Base-by-base conservation (phyloP, 1,284 basidiomycete genomes). In the Rhodofomes roseus region DNA sequence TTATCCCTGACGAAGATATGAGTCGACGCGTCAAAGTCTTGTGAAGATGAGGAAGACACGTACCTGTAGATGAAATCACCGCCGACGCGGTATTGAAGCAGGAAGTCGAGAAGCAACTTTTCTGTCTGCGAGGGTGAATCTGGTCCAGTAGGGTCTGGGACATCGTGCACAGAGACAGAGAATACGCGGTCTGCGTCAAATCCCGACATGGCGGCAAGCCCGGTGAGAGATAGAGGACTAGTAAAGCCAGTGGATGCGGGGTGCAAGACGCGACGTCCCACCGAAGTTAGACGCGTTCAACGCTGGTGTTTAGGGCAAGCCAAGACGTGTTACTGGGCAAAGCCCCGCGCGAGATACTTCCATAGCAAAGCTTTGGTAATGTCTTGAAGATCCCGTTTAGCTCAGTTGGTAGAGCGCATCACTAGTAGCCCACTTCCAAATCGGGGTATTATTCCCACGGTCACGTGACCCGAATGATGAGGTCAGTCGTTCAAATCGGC, bases 31-130 rank as follows among this genome's bases (percentile, higher is more conserved):
- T 54, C 55, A 43, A 36, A 39, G 36, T 16, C 29, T 20, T 52
- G 27, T 23, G 12, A 56, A 3, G 22, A 23, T n/a, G 77, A 36
- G 7, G 18, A 5, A 34, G 16, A 23, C 58, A 57, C 44, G n/a
- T n/a, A 83, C 93, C 94, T 83, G 77, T 97, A 97, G 61, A 92
- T 84, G 76, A 95, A 97, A 68, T 93, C 90, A 65, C 90, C 90
- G 11, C 91, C 92, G 48, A 96, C 83, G 64, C 95, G 87, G 76
- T 92, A 98, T 61, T 89, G 86, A 40, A 90, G 81, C 56, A 98
- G 78, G 73, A 98, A 98, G 50, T 96, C 89, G 56, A 89, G 81
- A 41, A 98, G 82, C 43, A 87, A 79, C 66, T 84, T 87, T 70
- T 96, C 93, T 0, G 86, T 86, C 69, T 93, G 89, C 2, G 93